phyloP scores from a whole-genome alignment of 2,329 filamentous ascomycete species.

The Trichoderma sp. region DNA sequence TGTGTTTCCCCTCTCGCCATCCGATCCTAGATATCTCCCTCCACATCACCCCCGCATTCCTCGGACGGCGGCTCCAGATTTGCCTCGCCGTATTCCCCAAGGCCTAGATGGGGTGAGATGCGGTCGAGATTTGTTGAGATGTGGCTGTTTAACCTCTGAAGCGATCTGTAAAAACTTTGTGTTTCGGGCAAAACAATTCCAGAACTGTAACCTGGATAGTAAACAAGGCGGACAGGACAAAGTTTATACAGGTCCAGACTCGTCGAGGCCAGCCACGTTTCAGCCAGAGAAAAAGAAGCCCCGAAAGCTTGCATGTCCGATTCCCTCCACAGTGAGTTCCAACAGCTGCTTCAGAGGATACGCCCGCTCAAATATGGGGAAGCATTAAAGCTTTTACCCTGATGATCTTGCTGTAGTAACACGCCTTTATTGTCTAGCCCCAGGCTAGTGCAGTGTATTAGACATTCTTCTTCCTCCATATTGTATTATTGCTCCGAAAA shows the following conservation, averaged over 20 bases:
- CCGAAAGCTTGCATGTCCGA: background rate
- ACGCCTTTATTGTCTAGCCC: background rate
- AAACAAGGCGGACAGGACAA: background rate
- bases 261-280: background rate
- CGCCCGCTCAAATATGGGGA: background rate
- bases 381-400: background rate
- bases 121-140: background rate
- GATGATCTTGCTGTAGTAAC: conserved; percentile 1
- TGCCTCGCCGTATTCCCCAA: background rate
- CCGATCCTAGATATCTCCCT: background rate
- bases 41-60: conserved; percentile 9
- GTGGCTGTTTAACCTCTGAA: background rate
- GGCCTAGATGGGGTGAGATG: background rate
- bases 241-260: background rate
- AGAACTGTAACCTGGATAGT: background rate
- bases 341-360: background rate
- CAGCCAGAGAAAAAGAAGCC: background rate
- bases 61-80: background rate
- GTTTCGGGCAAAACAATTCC: background rate
- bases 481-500: background rate
- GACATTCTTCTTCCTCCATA: background rate
- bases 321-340: background rate
- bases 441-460: conserved; percentile 2
- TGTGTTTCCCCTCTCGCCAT: background rate
- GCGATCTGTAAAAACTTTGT: background rate